phyloP scores from a whole-genome alignment of 2,329 filamentous ascomycete species.

The Neofusicoccum parvum region DNA sequence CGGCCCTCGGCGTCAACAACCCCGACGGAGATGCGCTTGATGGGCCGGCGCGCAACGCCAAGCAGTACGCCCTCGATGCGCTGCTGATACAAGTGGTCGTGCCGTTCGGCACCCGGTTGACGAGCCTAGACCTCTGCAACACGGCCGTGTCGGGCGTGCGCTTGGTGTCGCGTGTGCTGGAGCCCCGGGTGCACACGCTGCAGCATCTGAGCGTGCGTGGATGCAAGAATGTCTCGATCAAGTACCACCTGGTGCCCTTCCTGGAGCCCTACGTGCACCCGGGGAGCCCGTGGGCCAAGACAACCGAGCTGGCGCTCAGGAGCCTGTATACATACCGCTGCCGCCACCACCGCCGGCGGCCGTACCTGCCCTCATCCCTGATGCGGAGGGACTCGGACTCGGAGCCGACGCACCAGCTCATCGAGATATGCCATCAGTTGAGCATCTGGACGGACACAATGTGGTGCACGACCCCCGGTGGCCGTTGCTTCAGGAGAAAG shows the following conservation, averaged over 20 bases:
- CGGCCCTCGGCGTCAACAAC: conserved; percentile 33
- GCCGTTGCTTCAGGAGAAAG: conserved; percentile 57
- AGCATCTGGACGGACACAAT: conserved; percentile 64
- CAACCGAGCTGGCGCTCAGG: conserved; percentile 54
- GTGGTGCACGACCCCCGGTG: conserved; percentile 62
- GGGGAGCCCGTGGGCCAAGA: conserved; percentile 45
- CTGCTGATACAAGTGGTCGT: conserved; percentile 58
- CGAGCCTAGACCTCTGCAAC: conserved; percentile 62
- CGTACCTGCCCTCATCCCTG: conserved; percentile 60
- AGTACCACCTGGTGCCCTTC: conserved; percentile 65
- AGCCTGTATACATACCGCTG: conserved; percentile 65
- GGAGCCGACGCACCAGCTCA: conserved; percentile 62
- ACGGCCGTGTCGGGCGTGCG: conserved; percentile 62
- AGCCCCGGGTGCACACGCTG: conserved; percentile 56
- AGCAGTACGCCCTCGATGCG: conserved; percentile 61
- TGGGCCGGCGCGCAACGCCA: conserved; percentile 51
- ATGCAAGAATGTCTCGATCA: conserved; percentile 66
- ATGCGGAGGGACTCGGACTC: conserved; percentile 60
- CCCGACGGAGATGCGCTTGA: conserved; percentile 45
- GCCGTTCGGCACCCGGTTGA: conserved; percentile 59
- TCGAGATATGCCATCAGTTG: conserved; percentile 60
- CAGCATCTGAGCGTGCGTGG: conserved; percentile 63
- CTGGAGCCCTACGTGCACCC: conserved; percentile 47
- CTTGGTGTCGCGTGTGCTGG: conserved; percentile 57
- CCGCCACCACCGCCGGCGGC: conserved; percentile 62